phyloP scores from a whole-genome alignment of 495 filamentous ascomycete species.

The Pyronema omphalodes region DNA sequence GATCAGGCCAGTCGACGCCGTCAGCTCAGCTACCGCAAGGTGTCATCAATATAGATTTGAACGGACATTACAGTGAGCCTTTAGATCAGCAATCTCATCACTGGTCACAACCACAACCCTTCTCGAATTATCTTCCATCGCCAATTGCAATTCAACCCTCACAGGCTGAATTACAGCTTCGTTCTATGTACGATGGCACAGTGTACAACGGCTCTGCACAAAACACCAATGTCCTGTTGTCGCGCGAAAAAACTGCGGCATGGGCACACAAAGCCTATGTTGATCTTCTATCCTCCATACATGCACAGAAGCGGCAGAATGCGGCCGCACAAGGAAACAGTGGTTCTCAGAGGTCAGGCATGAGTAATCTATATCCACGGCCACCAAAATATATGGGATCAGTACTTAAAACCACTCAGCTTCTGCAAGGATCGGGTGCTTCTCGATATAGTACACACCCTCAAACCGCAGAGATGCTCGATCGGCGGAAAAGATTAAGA shows the following conservation, averaged over 20 bases:
- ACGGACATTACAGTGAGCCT: neutral
- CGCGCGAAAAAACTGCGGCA: slow-evolving; percentile 62
- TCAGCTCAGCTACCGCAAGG: slow-evolving; percentile 17
- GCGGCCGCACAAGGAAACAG: slow-evolving; percentile 27
- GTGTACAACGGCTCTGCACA: neutral
- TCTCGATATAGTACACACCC: neutral
- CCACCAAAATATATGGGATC: slow-evolving; percentile 15
- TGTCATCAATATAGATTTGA: slow-evolving; percentile 14
- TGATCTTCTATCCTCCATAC: slow-evolving; percentile 60
- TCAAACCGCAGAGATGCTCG: neutral
- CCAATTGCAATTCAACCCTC: neutral
- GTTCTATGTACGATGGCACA: neutral
- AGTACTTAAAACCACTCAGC: neutral
- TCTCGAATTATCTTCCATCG: neutral
- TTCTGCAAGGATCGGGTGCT: neutral
- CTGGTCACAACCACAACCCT: neutral
- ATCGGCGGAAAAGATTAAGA: neutral
- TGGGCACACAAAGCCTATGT: slow-evolving; percentile 82
- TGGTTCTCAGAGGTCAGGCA: slow-evolving; percentile 22
- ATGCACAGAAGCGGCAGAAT: slow-evolving; percentile 38
- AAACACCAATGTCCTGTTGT: slow-evolving; percentile 28
- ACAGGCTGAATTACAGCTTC: neutral
- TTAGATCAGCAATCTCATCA: neutral
- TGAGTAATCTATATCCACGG: slow-evolving; percentile 41
- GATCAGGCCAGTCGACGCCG: slow-evolving; percentile 10